phyloP scores from a whole-genome alignment of 768 basidiomycete species.

The Lyophyllum atratum region DNA sequence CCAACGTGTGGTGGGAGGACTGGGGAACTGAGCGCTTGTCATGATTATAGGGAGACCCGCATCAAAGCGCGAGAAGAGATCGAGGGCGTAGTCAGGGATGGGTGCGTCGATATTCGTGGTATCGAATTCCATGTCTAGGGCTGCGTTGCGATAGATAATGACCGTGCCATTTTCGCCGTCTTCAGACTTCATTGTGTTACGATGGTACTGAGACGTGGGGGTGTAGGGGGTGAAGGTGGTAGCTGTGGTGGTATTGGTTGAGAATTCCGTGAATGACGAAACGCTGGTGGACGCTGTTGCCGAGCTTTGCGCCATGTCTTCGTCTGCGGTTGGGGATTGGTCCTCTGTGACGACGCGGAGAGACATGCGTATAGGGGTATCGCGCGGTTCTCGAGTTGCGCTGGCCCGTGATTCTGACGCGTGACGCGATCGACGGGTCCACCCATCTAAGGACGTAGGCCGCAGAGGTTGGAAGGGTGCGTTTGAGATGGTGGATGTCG shows the following conservation, averaged over 20 bases:
- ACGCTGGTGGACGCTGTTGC: slow-evolving; percentile 6
- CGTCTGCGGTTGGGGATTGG: not conserved
- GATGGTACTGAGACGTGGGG: not conserved
- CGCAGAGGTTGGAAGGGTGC: slow-evolving; percentile 8
- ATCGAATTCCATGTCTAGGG: slow-evolving; percentile 3
- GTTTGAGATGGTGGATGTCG: slow-evolving; percentile 20
- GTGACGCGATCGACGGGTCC: slow-evolving; percentile 7
- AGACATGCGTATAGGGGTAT: not conserved
- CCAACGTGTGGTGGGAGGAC: not conserved
- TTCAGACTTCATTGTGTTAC: not conserved
- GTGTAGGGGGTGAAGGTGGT: not conserved
- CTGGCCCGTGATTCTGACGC: not conserved
- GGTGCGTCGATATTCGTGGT: slow-evolving; percentile 11
- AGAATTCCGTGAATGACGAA: slow-evolving; percentile 3
- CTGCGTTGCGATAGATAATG: slow-evolving; percentile 13
- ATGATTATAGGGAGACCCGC: slow-evolving; percentile 3
- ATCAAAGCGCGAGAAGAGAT: slow-evolving; percentile 21
- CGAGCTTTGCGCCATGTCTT: not conserved
- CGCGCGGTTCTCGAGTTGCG: not conserved
- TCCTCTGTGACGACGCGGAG: slow-evolving; percentile 10
- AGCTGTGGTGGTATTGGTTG: slow-evolving; percentile 9
- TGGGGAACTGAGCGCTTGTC: not conserved
- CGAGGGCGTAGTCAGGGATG: slow-evolving; percentile 22
- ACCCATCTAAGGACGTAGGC: slow-evolving; percentile 15
- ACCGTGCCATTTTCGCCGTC: slow-evolving; percentile 15